Base-by-base conservation (phyloP, 1,284 basidiomycete genomes). In the Leccinum solheimii region DNA sequence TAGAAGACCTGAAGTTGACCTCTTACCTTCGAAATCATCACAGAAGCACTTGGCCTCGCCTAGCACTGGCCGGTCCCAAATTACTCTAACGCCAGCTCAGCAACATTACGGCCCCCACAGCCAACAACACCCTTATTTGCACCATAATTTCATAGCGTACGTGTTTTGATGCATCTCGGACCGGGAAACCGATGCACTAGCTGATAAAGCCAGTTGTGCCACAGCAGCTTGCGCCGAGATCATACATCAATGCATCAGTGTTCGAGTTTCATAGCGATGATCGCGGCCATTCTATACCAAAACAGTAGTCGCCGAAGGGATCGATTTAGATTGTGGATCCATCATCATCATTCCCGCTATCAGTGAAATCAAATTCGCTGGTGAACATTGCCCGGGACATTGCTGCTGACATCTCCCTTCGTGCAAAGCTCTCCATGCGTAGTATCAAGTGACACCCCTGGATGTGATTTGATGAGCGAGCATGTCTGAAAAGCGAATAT, bases 401-500 rank as follows among this genome's bases (percentile, higher is more conserved):
- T 5, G 26, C 45, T 14, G 14, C 26, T 16, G 43, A 23, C 11
- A 43, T 43, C 26, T 58, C 49, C 26, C 9, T 57, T 56, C 57
- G 65, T 36, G 61, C 65, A 4, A 72, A 67, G 40, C 63, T 60
- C 19, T 68, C 71, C 69, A 72, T 69, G 11, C 60, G 62, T 1
- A 69, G 49, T 57, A 73, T 61, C 54, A 68, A 45, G 21, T 52
- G 58, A 57, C 68, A 70, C 1, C 71, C 68, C 68, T 69, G 16
- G n/a, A 53, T 11, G 6, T 3, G 19, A 52, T 21, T 16, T 53
- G 14, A 30, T 51, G 38, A 61, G 13, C 34, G n/a, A 52, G n/a
- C 16, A 7, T 19, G 8, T 57, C 21, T 11, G 9, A 3, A 45
- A 53, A 45, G 4, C 0, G 34, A 51, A 51, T n/a, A 9, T 21